These are phyloP conservation scores for Leccinum solheimii DNA, from an alignment of 1,284 basidiomycete species.

Conservation along the genomic window DNA sequence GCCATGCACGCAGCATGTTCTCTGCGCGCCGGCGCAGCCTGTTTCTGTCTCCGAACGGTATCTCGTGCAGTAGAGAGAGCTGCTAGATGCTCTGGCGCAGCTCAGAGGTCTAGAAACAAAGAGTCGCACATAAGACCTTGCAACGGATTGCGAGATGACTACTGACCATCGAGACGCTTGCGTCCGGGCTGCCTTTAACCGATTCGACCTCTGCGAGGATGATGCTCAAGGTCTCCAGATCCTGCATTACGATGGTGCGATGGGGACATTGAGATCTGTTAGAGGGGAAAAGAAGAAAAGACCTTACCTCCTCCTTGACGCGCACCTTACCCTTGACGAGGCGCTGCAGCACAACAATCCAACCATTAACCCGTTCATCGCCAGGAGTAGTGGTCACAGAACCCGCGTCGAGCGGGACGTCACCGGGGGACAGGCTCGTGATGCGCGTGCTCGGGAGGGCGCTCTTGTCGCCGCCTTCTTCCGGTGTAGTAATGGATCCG, in stretches of 20 bases:
- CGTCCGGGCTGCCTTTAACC: conserved; percentile 14
- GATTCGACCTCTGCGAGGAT: conserved; percentile 35
- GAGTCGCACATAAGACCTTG: not conserved
- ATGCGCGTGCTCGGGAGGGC: conserved; percentile 20
- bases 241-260: conserved; percentile 13
- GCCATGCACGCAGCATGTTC: conserved; percentile 18
- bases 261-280: not conserved
- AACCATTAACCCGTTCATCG: conserved; percentile 17
- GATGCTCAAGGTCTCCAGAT: conserved; percentile 29
- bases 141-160: not conserved
- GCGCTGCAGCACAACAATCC: conserved; percentile 28
- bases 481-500: not conserved
- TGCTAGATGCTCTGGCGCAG: conserved; percentile 22
- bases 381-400: not conserved
- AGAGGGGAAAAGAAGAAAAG: not conserved
- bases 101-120: conserved; percentile 19
- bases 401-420: not conserved
- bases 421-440: conserved; percentile 23
- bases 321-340: conserved; percentile 33
- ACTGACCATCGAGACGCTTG: conserved; percentile 19
- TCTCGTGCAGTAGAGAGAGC: conserved; percentile 30
- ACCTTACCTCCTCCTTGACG: conserved; percentile 26
- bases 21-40: conserved; percentile 27
- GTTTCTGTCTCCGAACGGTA: conserved; percentile 34
- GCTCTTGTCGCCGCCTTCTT: not conserved